Conservation (phyloP, 352 stramenopile genomes). For the Globisporangium abappressorium region DNA sequence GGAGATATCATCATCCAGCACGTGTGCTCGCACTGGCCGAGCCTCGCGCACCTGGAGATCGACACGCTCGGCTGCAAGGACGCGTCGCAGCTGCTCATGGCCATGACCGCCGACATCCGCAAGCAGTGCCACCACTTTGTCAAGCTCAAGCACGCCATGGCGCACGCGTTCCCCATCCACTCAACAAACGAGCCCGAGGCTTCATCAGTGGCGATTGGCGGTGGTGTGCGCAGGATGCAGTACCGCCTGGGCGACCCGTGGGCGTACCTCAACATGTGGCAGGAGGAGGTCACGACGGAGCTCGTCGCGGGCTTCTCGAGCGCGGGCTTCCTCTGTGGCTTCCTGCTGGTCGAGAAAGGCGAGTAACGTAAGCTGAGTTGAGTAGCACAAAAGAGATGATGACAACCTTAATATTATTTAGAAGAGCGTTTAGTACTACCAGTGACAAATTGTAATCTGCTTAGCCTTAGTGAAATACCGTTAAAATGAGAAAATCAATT, state of each 20-base stretch:
- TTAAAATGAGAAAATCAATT: not conserved
- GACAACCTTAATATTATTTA: constrained; percentile 13
- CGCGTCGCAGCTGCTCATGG: constrained; percentile 37
- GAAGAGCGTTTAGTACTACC: not conserved
- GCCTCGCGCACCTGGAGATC: constrained; percentile 38
- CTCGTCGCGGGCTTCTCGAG: constrained; percentile 40
- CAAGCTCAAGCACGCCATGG: constrained; percentile 52
- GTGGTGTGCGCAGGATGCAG: constrained; percentile 32
- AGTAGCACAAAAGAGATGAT: not conserved
- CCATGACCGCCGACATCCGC: constrained; percentile 45
- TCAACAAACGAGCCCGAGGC: not conserved
- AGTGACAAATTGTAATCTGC: too few species aligned
- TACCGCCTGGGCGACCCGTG: constrained; percentile 35
- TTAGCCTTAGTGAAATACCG: not conserved
- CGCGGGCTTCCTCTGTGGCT: constrained; percentile 47
- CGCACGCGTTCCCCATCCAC: constrained; percentile 26
- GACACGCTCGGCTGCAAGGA: constrained; percentile 46
- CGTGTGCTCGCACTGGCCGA: constrained; percentile 46
- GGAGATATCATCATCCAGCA: constrained; percentile 58
- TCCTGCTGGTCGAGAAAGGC: constrained; percentile 56
- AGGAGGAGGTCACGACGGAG: constrained; percentile 40
- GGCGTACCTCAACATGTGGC: constrained; percentile 37
- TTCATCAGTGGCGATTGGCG: not conserved
- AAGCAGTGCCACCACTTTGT: constrained; percentile 57
- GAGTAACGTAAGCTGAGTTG: constrained; percentile 9